phyloP scores from a whole-genome alignment of 176 grass and related monocot genomes.

The Guadua angustifolia region DNA sequence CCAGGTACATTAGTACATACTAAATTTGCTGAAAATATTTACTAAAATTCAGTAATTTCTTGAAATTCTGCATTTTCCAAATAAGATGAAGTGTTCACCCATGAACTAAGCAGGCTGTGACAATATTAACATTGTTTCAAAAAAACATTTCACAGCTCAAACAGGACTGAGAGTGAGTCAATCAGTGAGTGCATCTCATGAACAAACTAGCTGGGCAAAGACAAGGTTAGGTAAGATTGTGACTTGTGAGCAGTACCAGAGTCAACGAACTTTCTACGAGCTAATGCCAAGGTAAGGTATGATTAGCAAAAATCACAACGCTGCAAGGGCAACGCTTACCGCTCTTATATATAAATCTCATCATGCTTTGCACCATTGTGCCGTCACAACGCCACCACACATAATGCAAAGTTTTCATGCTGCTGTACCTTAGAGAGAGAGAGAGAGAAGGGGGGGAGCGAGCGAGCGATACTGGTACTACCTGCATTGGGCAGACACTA shows the following conservation, averaged over 20 bases:
- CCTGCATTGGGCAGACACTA: neutral
- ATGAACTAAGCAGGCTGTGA: neutral
- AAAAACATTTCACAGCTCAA: conserved; percentile 1
- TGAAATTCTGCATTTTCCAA: neutral
- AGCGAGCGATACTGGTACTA: neutral
- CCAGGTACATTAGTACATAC: neutral
- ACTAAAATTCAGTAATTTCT: conserved; percentile 9
- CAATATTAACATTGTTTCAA: neutral
- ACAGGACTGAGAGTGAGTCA: neutral
- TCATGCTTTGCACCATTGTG: neutral
- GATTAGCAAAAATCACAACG: conserved; percentile 4
- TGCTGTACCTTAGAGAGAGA: conserved; percentile 20
- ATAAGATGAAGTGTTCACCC: neutral
- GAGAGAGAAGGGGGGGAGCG: neutral
- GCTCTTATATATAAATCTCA: conserved; percentile 12
- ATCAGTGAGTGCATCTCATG: conserved; percentile 29
- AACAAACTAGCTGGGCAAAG: conserved; percentile 8
- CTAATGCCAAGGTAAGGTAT: conserved; percentile 34
- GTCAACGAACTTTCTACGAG: conserved; percentile 38
- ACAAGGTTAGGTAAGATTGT: conserved; percentile 10
- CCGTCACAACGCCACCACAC: neutral
- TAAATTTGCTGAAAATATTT: neutral
- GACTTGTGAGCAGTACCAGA: neutral
- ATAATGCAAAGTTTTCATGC: neutral
- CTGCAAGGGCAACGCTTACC: neutral